phyloP scores from a whole-genome alignment of 192 early-diverging fungal genomes.

The Gigaspora rosea region DNA sequence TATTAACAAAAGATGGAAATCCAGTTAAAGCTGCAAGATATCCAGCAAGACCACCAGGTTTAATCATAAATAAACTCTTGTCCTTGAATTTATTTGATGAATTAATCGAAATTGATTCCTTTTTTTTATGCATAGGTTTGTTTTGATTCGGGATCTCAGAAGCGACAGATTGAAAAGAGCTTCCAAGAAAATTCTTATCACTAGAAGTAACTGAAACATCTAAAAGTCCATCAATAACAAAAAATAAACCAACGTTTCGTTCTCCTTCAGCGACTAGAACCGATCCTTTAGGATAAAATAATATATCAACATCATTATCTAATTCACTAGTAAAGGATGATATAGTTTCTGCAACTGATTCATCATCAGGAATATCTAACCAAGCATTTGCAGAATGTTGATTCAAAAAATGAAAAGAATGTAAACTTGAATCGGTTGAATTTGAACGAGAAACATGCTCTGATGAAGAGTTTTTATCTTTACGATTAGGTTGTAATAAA shows the following conservation, averaged over 20 bases:
- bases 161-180: background rate
- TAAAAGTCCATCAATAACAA: constrained; percentile 90
- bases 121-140: constrained; percentile 32
- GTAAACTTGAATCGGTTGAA: constrained; percentile 20
- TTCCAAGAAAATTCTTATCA: constrained; percentile 33
- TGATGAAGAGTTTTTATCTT: constrained; percentile 11
- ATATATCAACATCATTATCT: constrained; percentile 70
- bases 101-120: constrained; percentile 40
- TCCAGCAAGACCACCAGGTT: constrained; percentile 87
- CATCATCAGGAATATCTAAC: constrained; percentile 26
- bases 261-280: constrained; percentile 83
- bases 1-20: constrained; percentile 85
- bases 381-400: constrained; percentile 16
- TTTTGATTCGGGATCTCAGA: constrained; percentile 37
- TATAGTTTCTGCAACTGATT: constrained; percentile 28
- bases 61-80: constrained; percentile 65
- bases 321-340: constrained; percentile 41
- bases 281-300: constrained; percentile 73
- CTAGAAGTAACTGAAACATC: constrained; percentile 63
- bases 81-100: constrained; percentile 22
- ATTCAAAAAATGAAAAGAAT: background rate
- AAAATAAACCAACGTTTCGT: constrained; percentile 81
- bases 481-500: constrained; percentile 35
- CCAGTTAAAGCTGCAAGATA: constrained; percentile 92
- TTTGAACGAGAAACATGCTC: constrained; percentile 21